Evolutionary conservation across 2,329 filamentous ascomycete genomes (phyloP), one percentile per base, ranked within the genome.

Genomic region (Ilyonectria sp.): DNA sequence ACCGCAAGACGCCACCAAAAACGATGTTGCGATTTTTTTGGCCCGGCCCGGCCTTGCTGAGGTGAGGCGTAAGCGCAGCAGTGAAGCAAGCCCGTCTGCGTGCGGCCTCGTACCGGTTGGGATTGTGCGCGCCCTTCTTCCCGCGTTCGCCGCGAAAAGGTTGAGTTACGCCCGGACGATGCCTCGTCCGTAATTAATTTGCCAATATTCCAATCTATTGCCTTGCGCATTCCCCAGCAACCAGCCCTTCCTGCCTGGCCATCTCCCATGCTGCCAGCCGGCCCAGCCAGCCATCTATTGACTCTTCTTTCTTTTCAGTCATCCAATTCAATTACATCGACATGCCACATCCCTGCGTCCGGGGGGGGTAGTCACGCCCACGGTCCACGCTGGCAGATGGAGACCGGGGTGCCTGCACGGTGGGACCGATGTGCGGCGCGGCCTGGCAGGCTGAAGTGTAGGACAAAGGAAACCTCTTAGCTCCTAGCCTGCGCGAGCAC

Each of bases 291-390:
- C 52, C 62, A 44, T 60, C 49, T 58, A 21, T 35, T 19, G 35
- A 52, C 52, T 21, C 44, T 58, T 26, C 37, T 63, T 35, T 40
- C 15, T 26, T 62, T 19, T 43, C 35, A 60, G 11, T 47, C 21
- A 55, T 55, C 43, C 17, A 37, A 43, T 40, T 46, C 35, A 13
- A 60, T 53, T 52, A 46, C 60, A 57, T 44, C 17, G 33, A 40
- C 53, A 60, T 59, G 56, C 56, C 56, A 31, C 23, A 65, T 49
- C 63, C 63, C 56, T 65, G 63, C 43, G 62, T 31, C 37, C 40
- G 37, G 46, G 26, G 35, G 47, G 47, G 29, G 1, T 13, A 35
- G 47, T 62, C 60, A 62, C 26, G 47, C 35, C 37, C 29, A 35
- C 47, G 17, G 59, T 54, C 21, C 60, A 56, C 55, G 61, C 40